Evolutionary conservation across 108 stramenopile species (phyloP).

Genomic region (Skeletonema potamos): DNA sequence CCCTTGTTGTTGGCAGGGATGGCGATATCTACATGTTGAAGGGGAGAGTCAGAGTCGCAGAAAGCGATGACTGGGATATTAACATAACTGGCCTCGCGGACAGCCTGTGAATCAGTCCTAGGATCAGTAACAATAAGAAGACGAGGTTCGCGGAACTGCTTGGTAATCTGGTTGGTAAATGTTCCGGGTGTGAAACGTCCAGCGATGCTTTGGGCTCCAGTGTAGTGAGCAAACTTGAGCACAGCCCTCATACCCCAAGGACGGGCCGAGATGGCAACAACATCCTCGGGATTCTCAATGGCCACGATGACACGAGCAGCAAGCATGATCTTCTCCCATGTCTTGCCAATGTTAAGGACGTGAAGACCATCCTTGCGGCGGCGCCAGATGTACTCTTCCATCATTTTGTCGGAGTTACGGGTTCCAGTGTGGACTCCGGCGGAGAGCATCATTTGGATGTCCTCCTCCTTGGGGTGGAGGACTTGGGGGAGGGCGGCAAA

Average conservation of each 20-base stretch:
- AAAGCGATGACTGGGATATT: slow-evolving; percentile 99
- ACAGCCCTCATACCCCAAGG: slow-evolving; percentile 99
- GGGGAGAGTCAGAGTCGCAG: slow-evolving; percentile 99
- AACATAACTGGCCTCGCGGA: slow-evolving; percentile 96
- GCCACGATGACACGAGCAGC: slow-evolving; percentile 99
- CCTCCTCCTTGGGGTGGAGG: slow-evolving; percentile 91
- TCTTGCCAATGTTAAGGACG: slow-evolving; percentile 99
- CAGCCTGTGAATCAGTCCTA: slow-evolving; percentile 95
- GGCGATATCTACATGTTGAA: slow-evolving; percentile 98
- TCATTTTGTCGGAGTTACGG: slow-evolving; percentile 93
- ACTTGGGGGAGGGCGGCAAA: slow-evolving; percentile 48
- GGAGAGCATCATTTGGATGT: slow-evolving; percentile 99
- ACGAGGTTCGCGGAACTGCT: slow-evolving; percentile 99
- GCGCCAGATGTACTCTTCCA: slow-evolving; percentile 99
- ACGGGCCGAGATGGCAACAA: slow-evolving; percentile 98
- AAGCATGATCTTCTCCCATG: slow-evolving; percentile 99
- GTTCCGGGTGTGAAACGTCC: slow-evolving; percentile 99
- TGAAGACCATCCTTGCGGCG: slow-evolving; percentile 97
- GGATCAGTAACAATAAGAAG: slow-evolving; percentile 99
- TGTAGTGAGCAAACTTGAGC: slow-evolving; percentile 99
- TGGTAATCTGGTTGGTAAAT: slow-evolving; percentile 99
- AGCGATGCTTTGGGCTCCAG: slow-evolving; percentile 96
- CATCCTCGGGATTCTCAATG: slow-evolving; percentile 99
- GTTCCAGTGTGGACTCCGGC: slow-evolving; percentile 99
- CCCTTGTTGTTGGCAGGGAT: slow-evolving; percentile 99